phyloP scores from a whole-genome alignment of 83 land plant species.

The Diphasiastrum complanatum region DNA sequence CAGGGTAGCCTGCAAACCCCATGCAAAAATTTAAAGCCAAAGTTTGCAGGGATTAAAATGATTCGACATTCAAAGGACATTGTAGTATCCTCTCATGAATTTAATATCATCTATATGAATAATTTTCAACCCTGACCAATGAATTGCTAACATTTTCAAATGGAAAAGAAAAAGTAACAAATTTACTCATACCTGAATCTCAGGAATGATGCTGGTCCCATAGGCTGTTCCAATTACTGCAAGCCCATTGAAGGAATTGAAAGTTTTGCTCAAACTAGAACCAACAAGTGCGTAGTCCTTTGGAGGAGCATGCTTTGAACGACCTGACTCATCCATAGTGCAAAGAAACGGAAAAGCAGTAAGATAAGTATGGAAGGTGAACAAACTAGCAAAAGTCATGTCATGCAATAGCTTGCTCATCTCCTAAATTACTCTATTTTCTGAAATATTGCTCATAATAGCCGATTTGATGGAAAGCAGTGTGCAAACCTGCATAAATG shows the following conservation, averaged over 20 bases:
- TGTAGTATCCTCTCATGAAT: no score
- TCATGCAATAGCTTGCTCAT: neutral
- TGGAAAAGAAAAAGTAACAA: no score
- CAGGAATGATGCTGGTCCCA: conserved; percentile 11
- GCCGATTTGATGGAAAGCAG: neutral
- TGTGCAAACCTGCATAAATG: conserved; percentile 4
- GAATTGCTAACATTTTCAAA: no score
- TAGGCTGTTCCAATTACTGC: conserved; percentile 10
- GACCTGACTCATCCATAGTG: conserved; percentile 2
- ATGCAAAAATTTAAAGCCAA: no score
- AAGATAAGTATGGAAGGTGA: no score
- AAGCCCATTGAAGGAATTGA: conserved; percentile 4
- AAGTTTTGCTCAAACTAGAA: neutral
- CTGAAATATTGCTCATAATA: no score
- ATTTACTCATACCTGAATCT: conserved; percentile 24
- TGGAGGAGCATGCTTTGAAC: conserved; percentile 15
- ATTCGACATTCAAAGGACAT: no score
- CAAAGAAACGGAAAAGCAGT: neutral
- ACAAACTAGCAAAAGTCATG: neutral
- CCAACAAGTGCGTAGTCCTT: conserved; percentile 15
- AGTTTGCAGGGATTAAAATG: no score
- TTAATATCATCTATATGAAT: no score
- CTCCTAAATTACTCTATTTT: neutral
- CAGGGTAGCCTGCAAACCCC: conserved; percentile 8
- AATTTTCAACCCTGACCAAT: no score